phyloP scores from a whole-genome alignment of 2,329 filamentous ascomycete genomes.

The Cladophialophora exuberans region DNA sequence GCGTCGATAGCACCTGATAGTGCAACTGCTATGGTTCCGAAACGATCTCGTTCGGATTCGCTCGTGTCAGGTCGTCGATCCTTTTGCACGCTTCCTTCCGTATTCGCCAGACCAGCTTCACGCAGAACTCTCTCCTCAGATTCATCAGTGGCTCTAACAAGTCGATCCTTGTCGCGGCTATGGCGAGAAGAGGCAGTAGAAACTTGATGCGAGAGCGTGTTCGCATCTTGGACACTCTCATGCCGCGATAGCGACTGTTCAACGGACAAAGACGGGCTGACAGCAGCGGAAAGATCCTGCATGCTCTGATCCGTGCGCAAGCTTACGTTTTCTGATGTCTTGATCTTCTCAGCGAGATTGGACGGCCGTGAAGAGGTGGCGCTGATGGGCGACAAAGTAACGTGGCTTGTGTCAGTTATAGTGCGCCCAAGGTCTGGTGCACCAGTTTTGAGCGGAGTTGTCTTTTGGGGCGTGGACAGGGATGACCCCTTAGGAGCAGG shows the following conservation, averaged over 20 bases:
- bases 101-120: constrained; percentile 67
- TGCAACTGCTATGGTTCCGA: constrained; percentile 44
- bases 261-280: constrained; percentile 18
- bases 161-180: constrained; percentile 40
- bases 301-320: constrained; percentile 10
- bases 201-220: constrained; percentile 41
- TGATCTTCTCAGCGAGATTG: constrained; percentile 21
- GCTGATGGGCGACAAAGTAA: constrained; percentile 28
- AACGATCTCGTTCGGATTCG: constrained; percentile 48
- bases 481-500: constrained; percentile 27
- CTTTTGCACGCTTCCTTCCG: constrained; percentile 42
- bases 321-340: constrained; percentile 19
- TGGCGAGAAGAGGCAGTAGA: constrained; percentile 43
- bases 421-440: constrained; percentile 22
- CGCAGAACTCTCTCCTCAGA: constrained; percentile 69
- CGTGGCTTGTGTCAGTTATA: constrained; percentile 26
- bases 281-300: constrained; percentile 9
- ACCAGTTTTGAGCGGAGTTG: constrained; percentile 27
- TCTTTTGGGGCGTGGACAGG: constrained; percentile 28
- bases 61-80: constrained; percentile 45
- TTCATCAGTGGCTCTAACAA: constrained; percentile 43
- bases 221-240: constrained; percentile 32
- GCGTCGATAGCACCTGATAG: constrained; percentile 39
- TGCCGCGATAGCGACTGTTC: constrained; percentile 16
- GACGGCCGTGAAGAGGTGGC: constrained; percentile 26